Evolutionary conservation across 345 rosid species (phyloP).

Genomic region (Isatis tinctoria): DNA sequence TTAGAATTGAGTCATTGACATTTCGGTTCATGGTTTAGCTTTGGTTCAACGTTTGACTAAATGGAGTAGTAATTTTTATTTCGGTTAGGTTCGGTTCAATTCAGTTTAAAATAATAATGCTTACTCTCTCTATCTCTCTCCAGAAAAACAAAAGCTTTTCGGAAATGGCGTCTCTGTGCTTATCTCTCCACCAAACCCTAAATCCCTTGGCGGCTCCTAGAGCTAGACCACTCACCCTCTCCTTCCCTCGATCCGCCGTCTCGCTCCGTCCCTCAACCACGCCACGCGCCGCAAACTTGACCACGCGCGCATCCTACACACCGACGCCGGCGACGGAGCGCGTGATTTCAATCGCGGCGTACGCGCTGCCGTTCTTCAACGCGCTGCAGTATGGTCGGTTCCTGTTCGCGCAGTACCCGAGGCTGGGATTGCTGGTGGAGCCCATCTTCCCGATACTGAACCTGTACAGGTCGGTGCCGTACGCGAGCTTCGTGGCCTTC

Average conservation of each 20-base stretch:
- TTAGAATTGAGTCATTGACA: not conserved
- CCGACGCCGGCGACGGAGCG: constrained; percentile 85
- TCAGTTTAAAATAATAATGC: not conserved
- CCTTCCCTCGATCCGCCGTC: constrained; percentile 15
- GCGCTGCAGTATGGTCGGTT: constrained; percentile 81
- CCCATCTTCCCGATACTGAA: constrained; percentile 67
- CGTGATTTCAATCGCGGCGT: constrained; percentile 61
- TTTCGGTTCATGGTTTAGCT: not conserved
- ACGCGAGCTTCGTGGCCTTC: constrained; percentile 85
- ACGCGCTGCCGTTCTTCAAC: constrained; percentile 85
- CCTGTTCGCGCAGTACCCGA: constrained; percentile 66
- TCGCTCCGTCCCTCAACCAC: not conserved
- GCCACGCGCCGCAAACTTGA: not conserved
- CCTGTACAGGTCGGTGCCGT: constrained; percentile 76
- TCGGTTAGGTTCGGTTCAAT: not conserved
- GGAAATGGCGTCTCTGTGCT: constrained; percentile 40
- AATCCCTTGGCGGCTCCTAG: constrained; percentile 10
- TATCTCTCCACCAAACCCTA: constrained; percentile 34
- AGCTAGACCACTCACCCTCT: constrained; percentile 17
- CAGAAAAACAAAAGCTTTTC: not conserved
- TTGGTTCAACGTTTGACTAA: not conserved
- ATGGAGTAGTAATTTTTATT: no score
- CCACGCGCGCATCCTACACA: constrained; percentile 46
- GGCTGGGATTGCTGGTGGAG: constrained; percentile 47
- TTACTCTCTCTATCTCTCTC: not conserved